Evolutionary conservation across 164 flowering plant genomes (phyloP).

Genomic region (Piper longum): DNA sequence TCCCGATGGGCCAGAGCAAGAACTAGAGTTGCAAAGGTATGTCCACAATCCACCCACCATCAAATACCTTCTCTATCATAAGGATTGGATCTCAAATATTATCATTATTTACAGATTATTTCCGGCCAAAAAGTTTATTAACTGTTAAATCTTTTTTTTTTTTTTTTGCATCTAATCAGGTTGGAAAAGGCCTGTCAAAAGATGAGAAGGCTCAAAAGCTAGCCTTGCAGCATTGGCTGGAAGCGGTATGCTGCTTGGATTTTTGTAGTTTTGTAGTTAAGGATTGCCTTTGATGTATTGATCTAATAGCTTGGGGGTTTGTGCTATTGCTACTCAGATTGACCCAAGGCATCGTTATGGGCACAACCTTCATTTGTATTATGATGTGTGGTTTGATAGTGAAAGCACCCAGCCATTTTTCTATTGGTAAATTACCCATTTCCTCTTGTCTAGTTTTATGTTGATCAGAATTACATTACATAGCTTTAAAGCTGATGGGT

Average conservation of each 20-base stretch:
- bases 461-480: background rate
- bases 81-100: background rate
- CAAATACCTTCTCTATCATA: background rate
- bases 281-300: background rate
- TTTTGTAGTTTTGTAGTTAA: constrained; percentile 31
- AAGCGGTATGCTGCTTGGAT: constrained; percentile 57
- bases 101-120: no score
- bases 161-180: constrained; percentile 20
- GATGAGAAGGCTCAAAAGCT: no score
- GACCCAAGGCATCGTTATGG: no score
- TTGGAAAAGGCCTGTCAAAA: constrained; percentile 50
- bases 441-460: background rate
- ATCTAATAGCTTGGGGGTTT: background rate
- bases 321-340: constrained; percentile 6
- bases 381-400: constrained; percentile 27
- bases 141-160: background rate
- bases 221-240: no score
- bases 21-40: constrained; percentile 48
- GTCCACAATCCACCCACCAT: background rate
- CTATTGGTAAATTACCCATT: constrained; percentile 35
- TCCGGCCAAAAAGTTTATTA: background rate
- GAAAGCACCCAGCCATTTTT: constrained; percentile 61
- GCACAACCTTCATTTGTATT: no score
- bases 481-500: background rate
- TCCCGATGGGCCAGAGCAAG: constrained; percentile 12